phyloP scores from a whole-genome alignment of 2,329 filamentous ascomycete genomes.

The Colletotrichum sp. region DNA sequence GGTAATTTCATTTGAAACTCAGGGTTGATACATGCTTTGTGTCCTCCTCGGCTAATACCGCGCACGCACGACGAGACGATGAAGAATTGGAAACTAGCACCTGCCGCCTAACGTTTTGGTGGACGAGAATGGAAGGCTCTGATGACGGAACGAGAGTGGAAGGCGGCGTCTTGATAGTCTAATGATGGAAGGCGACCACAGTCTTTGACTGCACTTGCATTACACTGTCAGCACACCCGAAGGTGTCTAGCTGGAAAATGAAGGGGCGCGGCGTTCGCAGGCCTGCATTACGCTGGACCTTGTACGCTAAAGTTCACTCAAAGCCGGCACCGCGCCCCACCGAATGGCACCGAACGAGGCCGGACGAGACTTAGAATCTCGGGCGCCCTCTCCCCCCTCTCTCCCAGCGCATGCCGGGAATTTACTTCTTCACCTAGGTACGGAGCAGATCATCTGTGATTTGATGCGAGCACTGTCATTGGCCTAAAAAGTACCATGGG shows the following conservation, averaged over 20 bases:
- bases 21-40: not conserved
- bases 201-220: not conserved
- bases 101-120: not conserved
- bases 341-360: not conserved
- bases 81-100: not conserved
- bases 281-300: not conserved
- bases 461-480: not conserved
- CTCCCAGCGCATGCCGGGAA: not conserved
- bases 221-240: not conserved
- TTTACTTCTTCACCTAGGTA: not conserved
- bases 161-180: not conserved
- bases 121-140: not conserved
- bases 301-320: not conserved
- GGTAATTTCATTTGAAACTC: not conserved
- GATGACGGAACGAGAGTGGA: not conserved
- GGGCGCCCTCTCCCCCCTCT: not conserved
- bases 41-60: no score
- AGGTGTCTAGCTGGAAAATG: not conserved
- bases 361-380: not conserved
- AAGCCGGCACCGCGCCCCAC: not conserved
- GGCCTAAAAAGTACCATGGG: not conserved
- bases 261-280: not conserved
- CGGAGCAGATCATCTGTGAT: not conserved
- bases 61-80: not conserved
- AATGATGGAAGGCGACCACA: not conserved